Base-by-base conservation (phyloP, 2,329 filamentous ascomycete genomes). In the Daldinia eschscholtzii region DNA sequence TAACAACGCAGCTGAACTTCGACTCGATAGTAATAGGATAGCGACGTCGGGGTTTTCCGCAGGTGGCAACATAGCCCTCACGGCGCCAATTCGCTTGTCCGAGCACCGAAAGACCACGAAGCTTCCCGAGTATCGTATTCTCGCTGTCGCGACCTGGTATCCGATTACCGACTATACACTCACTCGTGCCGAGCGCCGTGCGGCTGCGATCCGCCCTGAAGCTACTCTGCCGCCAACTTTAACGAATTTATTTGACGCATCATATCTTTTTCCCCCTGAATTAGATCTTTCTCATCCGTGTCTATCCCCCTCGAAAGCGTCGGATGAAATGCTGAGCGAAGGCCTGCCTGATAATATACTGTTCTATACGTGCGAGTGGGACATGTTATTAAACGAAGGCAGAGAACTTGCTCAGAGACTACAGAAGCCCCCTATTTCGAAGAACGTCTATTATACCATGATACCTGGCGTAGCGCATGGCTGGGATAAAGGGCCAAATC, bases 401-500 rank as follows among this genome's bases (percentile, higher is more conserved):
- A 81, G 90, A 67, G 81, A 83, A 4, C 90, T 94, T 70, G 85
- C 87, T 10, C 83, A 88, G 58, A 83, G 90, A 20, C 77, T 93
- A 7, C 77, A 81, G 55, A 76, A 79, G 1, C 56, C 75, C 6
- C 81, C 82, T 0, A 77, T 88, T 4, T 81, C 81, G 26, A 91
- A 90, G 79, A 82, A 83, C 6, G 86, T 91, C 0, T 80, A 82
- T 58, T 90, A 89, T 72, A 84, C 84, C 28, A 85, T 89, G 79
- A 83, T 91, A 1, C 80, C 82, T 3, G 87, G 83, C 2, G 88
- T 89, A 23, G 83, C 85, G 30, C 89, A 91, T 75, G 89, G 85
- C 0, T 92, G 89, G 85, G 89, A 92, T 73, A 92, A 91, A 79
- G 86, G 85, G 30, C 88, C 89, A 0, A 90, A 89, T 73, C 88